Evolutionary conservation across 2,329 filamentous ascomycete genomes (phyloP).

Genomic region (Beauveria medogensis): DNA sequence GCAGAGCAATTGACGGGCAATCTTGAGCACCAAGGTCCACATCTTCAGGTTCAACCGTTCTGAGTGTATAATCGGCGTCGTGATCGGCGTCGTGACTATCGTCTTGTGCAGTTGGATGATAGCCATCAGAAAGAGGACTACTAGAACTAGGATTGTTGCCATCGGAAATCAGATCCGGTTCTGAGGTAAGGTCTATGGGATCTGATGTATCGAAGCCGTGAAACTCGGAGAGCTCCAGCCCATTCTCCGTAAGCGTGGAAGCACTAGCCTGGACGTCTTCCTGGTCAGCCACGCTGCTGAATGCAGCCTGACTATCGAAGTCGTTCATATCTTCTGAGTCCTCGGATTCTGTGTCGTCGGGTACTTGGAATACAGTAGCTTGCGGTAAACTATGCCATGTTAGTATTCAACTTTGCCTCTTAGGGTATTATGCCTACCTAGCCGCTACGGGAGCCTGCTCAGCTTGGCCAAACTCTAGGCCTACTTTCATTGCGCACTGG

Average conservation of each 20-base stretch:
- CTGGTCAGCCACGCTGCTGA: conserved; percentile 20
- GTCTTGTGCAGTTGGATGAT: not conserved
- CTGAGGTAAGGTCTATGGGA: conserved; percentile 8
- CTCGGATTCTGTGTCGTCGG: conserved; percentile 30
- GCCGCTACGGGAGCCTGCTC: not conserved
- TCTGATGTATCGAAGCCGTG: not conserved
- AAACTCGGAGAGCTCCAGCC: not conserved
- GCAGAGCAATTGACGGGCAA: not conserved
- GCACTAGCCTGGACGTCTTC: not conserved
- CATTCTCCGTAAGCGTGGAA: not conserved
- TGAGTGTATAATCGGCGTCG: not conserved
- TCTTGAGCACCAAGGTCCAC: not conserved
- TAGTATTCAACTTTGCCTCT: conserved; percentile 11
- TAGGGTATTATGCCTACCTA: not conserved
- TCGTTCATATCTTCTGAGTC: not conserved
- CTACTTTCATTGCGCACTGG: conserved; percentile 29
- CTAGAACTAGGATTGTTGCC: not conserved
- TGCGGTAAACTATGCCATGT: conserved; percentile 15
- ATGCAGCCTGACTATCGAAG: not conserved
- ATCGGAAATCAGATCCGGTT: conserved; percentile 1
- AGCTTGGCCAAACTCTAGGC: conserved; percentile 24
- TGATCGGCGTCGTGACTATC: not conserved
- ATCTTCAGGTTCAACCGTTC: not conserved
- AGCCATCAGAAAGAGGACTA: not conserved
- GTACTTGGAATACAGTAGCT: conserved; percentile 31